Evolutionary conservation across 306 rosid species (phyloP), one percentile per base, ranked within the genome.

Genomic region (Ceratonia siliqua): DNA sequence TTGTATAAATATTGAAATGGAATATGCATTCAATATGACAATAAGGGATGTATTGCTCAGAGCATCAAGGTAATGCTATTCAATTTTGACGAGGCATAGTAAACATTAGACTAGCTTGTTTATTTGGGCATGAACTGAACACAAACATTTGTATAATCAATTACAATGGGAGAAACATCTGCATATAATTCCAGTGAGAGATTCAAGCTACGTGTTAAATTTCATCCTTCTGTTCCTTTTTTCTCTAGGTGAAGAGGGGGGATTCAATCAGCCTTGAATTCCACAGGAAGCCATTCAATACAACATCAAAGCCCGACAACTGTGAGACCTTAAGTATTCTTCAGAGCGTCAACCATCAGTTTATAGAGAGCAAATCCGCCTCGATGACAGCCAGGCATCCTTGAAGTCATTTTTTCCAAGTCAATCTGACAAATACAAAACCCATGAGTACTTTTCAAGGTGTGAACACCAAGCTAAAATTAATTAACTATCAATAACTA

Each of bases 381-480:
- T 72, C 85, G 90, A 81, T 90, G 97, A 85, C 98, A 94, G 76
- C 97, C 96, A 17, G 98, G 96, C 98, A 94, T 94, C 79, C 68
- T 84, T 17, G 90, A 85, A 42, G 89, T n/a, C 95, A 84, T 88
- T 78, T 76, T 79, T 74, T 90, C 96, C 69, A 87, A 59, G 27
- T 94, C 97, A 42, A 35, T 58, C 98, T 94, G 90, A 81, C 52
- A 83, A 54, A 22, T 62, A 36, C 69, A 68, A 85, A 85, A 76
- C 53, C 52, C 55, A 74, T 59, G 79, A 87, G 80, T 72, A 9
- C 14, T 30, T 53, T 73, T 69, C 67, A 20, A 70, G 38, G 48
- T 22, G 50, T 9, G 61, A 54, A 18, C 43, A 32, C 18, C 50
- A 53, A 42, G 57, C 14, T 17, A 18, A 11, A 46, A 38, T 32